Evolutionary conservation across 257 asterid species (phyloP).

Genomic region (Solanum habrochaites): DNA sequence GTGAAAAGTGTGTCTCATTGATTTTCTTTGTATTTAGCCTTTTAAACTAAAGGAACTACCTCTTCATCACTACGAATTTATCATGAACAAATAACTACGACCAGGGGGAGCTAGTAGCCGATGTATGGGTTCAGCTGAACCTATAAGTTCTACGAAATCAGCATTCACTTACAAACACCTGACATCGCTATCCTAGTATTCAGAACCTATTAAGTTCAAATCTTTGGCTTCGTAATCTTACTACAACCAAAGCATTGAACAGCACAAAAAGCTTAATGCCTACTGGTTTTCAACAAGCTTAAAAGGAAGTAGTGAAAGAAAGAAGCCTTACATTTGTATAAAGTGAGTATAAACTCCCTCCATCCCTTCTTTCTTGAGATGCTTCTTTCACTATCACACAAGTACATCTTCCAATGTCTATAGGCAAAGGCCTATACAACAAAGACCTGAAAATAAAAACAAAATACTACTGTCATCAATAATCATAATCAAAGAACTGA

Average conservation of each 20-base stretch:
- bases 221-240: background rate
- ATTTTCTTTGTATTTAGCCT: background rate
- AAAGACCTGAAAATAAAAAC: conserved; percentile 31
- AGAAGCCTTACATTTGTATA: conserved; percentile 59
- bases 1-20: background rate
- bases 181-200: background rate
- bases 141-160: background rate
- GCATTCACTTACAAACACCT: background rate
- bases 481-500: background rate
- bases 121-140: background rate
- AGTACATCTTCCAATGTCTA: conserved; percentile 80
- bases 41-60: background rate
- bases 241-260: background rate
- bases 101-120: background rate
- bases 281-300: background rate
- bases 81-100: background rate
- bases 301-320: background rate
- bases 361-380: conserved; percentile 43
- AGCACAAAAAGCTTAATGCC: background rate
- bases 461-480: background rate
- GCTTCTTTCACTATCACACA: conserved; percentile 85
- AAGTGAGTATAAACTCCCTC: conserved; percentile 63
- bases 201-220: background rate
- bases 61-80: background rate
- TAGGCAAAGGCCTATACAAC: conserved; percentile 79